phyloP scores from a whole-genome alignment of 192 early-diverging fungal species.

The Fimicolochytrium jonesii region DNA sequence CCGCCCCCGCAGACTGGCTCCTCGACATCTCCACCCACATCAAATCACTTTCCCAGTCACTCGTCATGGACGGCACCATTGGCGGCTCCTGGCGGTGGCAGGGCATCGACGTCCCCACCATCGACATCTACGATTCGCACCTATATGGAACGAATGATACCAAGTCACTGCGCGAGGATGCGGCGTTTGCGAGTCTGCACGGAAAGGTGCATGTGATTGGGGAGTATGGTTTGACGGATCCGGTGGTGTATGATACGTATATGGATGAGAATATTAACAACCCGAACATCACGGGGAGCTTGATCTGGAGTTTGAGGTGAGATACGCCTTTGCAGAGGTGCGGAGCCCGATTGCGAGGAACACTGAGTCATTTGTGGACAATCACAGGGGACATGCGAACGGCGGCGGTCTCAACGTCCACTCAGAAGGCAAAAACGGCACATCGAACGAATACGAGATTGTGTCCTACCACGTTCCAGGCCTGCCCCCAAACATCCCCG shows the following conservation, averaged over 20 bases:
- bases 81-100: conserved; percentile 3
- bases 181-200: background rate
- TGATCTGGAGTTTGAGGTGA: conserved; percentile 43
- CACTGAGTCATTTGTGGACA: conserved; percentile 23
- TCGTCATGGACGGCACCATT: conserved; percentile 36
- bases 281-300: conserved; percentile 20
- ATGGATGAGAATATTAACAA: conserved; percentile 11
- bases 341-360: conserved; percentile 27
- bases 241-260: background rate
- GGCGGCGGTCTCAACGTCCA: conserved; percentile 42
- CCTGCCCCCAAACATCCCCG: conserved; percentile 3
- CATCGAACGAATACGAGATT: too few relatives aligned
- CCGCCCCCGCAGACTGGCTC: conserved; percentile 37
- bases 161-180: conserved; percentile 3
- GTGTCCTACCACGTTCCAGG: conserved; percentile 28
- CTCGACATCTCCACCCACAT: conserved; percentile 26
- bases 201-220: conserved; percentile 17
- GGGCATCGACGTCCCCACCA: background rate
- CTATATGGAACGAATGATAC: conserved; percentile 24
- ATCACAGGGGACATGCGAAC: conserved; percentile 25
- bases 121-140: conserved; percentile 45
- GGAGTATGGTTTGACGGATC: conserved; percentile 37
- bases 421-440: conserved; percentile 22
- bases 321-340: conserved; percentile 21
- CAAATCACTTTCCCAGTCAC: conserved; percentile 14